A percentile compares a stretch with the other conserved stretches of the same genome.
Evolutionary conservation across 345 rosid species (phyloP).

Genomic region (Boechera divaricarpa): DNA sequence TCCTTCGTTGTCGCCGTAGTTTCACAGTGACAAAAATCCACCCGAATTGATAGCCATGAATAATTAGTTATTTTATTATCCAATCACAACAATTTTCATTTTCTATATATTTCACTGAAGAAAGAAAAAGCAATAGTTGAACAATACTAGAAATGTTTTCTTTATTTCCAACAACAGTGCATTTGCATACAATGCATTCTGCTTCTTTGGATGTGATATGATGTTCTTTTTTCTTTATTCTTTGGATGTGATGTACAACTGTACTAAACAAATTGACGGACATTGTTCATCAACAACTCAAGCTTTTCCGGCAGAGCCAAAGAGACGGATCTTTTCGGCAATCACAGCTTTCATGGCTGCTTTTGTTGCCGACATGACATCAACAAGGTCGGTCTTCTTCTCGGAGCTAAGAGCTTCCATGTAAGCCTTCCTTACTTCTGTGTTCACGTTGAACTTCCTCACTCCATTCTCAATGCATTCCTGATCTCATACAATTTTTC

Average conservation of each 20-base stretch:
- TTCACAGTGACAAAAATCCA: conserved; percentile 5
- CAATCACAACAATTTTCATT: too few species aligned
- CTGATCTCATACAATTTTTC: conserved; percentile 45
- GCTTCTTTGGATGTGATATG: conserved; percentile 12
- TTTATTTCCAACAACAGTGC: conserved; percentile 30
- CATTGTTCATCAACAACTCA: conserved; percentile 32
- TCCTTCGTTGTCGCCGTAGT: conserved; percentile 33
- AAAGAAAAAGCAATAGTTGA: not conserved
- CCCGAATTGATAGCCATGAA: too few species aligned
- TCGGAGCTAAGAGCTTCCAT: conserved; percentile 64
- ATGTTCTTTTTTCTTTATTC: not conserved
- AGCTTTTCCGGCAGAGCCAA: conserved; percentile 91
- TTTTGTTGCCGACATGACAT: conserved; percentile 74
- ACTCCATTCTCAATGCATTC: conserved; percentile 76
- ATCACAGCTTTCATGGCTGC: conserved; percentile 86
- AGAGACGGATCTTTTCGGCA: conserved; percentile 81
- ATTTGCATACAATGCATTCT: conserved; percentile 19
- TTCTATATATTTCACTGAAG: not conserved
- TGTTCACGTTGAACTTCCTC: conserved; percentile 91
- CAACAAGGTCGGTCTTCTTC: conserved; percentile 66
- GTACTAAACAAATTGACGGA: conserved; percentile 8
- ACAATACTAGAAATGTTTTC: not conserved
- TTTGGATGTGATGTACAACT: conserved; percentile 25
- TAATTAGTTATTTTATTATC: too few species aligned
- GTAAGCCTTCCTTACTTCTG: conserved; percentile 86